phyloP scores from a whole-genome alignment of 2,329 filamentous ascomycete species.

The Xylaria digitata region DNA sequence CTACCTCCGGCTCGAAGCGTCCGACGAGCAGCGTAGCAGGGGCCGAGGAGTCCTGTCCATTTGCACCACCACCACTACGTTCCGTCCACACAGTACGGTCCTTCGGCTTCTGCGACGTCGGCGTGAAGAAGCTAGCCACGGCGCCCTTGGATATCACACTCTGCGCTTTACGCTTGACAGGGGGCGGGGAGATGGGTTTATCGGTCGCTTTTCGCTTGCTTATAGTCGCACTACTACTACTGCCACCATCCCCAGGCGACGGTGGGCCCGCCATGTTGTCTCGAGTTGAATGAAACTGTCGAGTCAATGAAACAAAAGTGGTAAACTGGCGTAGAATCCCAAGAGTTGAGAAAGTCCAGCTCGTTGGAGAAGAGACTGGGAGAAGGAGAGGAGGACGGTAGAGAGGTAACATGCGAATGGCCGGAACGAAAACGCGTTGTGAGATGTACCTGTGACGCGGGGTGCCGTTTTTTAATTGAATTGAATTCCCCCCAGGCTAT shows the following conservation, averaged over 20 bases:
- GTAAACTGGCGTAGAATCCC: background rate
- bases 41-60: slow-evolving; percentile 23
- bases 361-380: background rate
- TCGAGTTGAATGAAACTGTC: background rate
- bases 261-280: slow-evolving; percentile 35
- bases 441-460: slow-evolving; percentile 24
- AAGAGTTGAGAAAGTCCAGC: background rate
- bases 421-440: slow-evolving; percentile 18
- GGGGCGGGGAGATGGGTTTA: slow-evolving; percentile 64
- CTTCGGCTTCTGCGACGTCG: slow-evolving; percentile 83
- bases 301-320: background rate
- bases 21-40: slow-evolving; percentile 76
- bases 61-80: slow-evolving; percentile 62
- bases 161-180: slow-evolving; percentile 63
- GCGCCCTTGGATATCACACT: slow-evolving; percentile 68
- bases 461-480: slow-evolving; percentile 28
- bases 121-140: slow-evolving; percentile 89
- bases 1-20: slow-evolving; percentile 67
- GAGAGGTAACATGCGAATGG: slow-evolving; percentile 14
- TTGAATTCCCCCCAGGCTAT: slow-evolving; percentile 2
- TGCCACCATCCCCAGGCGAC: slow-evolving; percentile 9
- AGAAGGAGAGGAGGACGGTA: background rate
- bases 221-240: background rate
- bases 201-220: slow-evolving; percentile 50
- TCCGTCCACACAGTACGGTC: slow-evolving; percentile 79